These are phyloP conservation scores for Candida wancherniae DNA, from an alignment of 805 yeast genomes.

Conservation along the genomic window DNA sequence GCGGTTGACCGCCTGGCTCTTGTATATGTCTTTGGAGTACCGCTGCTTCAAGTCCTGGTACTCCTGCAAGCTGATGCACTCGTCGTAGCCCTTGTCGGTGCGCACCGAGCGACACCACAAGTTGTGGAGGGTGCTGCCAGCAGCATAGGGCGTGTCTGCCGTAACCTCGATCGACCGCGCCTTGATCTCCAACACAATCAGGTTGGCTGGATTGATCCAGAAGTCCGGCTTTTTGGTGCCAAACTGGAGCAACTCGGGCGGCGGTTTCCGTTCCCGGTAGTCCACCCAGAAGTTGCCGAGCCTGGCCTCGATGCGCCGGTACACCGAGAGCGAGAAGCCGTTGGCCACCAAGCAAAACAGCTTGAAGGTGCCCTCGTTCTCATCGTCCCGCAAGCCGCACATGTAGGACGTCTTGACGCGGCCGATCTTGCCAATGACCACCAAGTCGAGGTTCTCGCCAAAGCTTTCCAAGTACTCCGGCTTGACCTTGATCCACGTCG, in stretches of 20 bases:
- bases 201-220: conserved; percentile 78
- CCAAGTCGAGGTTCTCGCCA: conserved; percentile 80
- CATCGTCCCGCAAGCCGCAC: conserved; percentile 60
- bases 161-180: conserved; percentile 65
- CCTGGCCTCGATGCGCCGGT: conserved; percentile 48
- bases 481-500: conserved; percentile 82
- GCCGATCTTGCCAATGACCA: conserved; percentile 70
- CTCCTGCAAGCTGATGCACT: conserved; percentile 53
- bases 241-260: conserved; percentile 38
- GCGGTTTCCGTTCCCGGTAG: conserved; percentile 29
- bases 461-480: conserved; percentile 85
- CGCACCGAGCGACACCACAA: conserved; percentile 68
- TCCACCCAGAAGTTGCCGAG: conserved; percentile 62
- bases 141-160: conserved; percentile 45
- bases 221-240: conserved; percentile 59
- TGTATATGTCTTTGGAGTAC: conserved; percentile 20
- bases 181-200: conserved; percentile 77
- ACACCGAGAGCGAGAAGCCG: conserved; percentile 68
- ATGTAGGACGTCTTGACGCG: conserved; percentile 68
- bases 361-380: conserved; percentile 41
- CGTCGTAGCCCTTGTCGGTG: conserved; percentile 59
- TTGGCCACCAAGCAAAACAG: conserved; percentile 80
- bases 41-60: conserved; percentile 37
- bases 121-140: conserved; percentile 68
- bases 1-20: conserved; percentile 27